Conservation (phyloP, 306 rosid genomes). For the Ochetophila trinervis region DNA sequence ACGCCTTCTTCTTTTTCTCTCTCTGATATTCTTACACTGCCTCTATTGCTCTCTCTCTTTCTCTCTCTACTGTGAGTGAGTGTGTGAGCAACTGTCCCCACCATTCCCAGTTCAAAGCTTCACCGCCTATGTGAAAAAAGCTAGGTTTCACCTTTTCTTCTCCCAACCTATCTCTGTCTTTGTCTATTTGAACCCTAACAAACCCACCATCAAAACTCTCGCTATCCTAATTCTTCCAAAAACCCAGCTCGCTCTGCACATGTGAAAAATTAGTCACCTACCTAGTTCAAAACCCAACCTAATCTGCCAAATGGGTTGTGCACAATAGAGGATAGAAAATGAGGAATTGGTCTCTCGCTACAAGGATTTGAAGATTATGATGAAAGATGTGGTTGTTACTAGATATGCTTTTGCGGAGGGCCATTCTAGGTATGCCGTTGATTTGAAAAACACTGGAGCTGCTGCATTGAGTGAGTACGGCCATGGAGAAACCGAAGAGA, state of each 20-base stretch:
- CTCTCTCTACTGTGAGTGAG: neutral
- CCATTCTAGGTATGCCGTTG: conserved; percentile 66
- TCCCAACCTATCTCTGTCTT: neutral
- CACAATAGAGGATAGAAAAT: conserved; percentile 76
- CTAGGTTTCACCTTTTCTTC: neutral
- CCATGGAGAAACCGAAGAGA: conserved; percentile 59
- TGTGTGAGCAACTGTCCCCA: neutral
- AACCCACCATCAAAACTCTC: neutral
- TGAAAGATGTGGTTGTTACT: conserved; percentile 70
- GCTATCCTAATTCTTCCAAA: neutral
- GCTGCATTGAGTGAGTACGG: conserved; percentile 78
- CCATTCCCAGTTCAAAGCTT: neutral
- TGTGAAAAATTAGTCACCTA: neutral
- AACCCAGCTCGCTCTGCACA: no score
- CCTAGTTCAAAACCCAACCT: neutral
- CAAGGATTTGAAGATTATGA: conserved; percentile 58
- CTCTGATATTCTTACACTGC: no score
- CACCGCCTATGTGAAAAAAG: no score
- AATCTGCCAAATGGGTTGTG: conserved; percentile 63
- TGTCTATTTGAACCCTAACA: neutral
- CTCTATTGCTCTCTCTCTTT: no score
- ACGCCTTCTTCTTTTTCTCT: no score
- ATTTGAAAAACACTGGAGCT: conserved; percentile 79
- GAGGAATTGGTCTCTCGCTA: conserved; percentile 81
- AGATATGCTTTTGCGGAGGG: conserved; percentile 81